These are phyloP conservation scores for Chrysosphaeria jannelii DNA, from an alignment of 2,329 filamentous ascomycete species.

Conservation along the genomic window DNA sequence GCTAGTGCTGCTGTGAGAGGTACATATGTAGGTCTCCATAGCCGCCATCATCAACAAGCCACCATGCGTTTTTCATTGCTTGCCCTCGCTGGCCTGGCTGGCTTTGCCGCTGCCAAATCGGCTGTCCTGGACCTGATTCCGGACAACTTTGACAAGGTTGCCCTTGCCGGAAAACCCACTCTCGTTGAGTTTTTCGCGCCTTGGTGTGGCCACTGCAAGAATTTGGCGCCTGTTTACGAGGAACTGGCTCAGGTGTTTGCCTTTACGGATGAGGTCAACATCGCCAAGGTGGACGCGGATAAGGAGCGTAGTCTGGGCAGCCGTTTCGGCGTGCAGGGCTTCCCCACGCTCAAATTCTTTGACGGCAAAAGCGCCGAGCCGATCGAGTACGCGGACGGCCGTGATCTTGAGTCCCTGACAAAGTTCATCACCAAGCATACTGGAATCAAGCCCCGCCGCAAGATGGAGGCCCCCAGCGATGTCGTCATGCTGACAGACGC, in stretches of 20 bases:
- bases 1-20: too few relatives aligned
- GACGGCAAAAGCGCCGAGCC: conserved; percentile 78
- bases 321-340: conserved; percentile 70
- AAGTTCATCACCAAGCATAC: conserved; percentile 70
- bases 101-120: conserved; percentile 32
- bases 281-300: conserved; percentile 92
- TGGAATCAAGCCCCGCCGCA: conserved; percentile 50
- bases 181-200: conserved; percentile 96
- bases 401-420: conserved; percentile 62
- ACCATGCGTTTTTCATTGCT: conserved; percentile 31
- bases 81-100: conserved; percentile 22
- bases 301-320: conserved; percentile 59
- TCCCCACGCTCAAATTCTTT: conserved; percentile 93
- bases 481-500: conserved; percentile 57
- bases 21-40: too few relatives aligned
- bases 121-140: conserved; percentile 75
- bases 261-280: conserved; percentile 42
- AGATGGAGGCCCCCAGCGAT: conserved; percentile 38
- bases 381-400: conserved; percentile 56
- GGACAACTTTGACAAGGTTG: conserved; percentile 69
- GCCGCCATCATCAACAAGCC: too few relatives aligned
- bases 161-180: conserved; percentile 77
- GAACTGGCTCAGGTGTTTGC: conserved; percentile 54
- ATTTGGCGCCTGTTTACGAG: conserved; percentile 76
- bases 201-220: conserved; percentile 99